These are phyloP conservation scores for Pseudogymnoascus sp. DNA, from an alignment of 2,329 filamentous ascomycete species.

Conservation along the genomic window DNA sequence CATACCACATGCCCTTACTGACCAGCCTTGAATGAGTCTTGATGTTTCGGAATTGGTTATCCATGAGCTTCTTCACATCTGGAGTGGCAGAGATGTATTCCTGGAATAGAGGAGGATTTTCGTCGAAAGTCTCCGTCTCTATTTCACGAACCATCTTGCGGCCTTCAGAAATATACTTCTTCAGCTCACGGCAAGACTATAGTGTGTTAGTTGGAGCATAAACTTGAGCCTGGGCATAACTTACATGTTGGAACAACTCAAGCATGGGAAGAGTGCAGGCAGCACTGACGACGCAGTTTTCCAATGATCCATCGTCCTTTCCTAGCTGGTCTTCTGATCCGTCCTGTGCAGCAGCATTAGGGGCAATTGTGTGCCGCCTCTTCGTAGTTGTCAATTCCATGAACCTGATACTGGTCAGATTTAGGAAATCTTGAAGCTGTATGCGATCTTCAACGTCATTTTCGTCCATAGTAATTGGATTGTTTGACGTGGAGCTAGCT, in stretches of 20 bases:
- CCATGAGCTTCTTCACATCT: slow-evolving; percentile 78
- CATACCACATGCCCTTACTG: slow-evolving; percentile 97
- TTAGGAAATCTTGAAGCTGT: slow-evolving; percentile 83
- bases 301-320: slow-evolving; percentile 51
- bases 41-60: slow-evolving; percentile 95
- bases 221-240: slow-evolving; percentile 23
- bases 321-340: slow-evolving; percentile 30
- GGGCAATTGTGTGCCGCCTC: slow-evolving; percentile 71
- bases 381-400: slow-evolving; percentile 99
- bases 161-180: slow-evolving; percentile 92
- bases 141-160: slow-evolving; percentile 84
- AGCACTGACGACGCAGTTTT: slow-evolving; percentile 76
- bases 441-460: slow-evolving; percentile 49
- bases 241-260: slow-evolving; percentile 83
- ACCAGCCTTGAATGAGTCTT: slow-evolving; percentile 84
- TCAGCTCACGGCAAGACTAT: slow-evolving; percentile 81
- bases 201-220: slow-evolving; percentile 23
- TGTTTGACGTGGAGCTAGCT: slow-evolving; percentile 35
- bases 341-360: slow-evolving; percentile 32
- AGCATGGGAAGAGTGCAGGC: slow-evolving; percentile 89
- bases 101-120: slow-evolving; percentile 83
- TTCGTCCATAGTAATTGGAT: slow-evolving; percentile 33
- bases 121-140: slow-evolving; percentile 76
- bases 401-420: slow-evolving; percentile 93
- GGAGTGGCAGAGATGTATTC: slow-evolving; percentile 83